Evolutionary conservation across 1,284 basidiomycete species (phyloP).

Genomic region (Nidula niveotomentosa): DNA sequence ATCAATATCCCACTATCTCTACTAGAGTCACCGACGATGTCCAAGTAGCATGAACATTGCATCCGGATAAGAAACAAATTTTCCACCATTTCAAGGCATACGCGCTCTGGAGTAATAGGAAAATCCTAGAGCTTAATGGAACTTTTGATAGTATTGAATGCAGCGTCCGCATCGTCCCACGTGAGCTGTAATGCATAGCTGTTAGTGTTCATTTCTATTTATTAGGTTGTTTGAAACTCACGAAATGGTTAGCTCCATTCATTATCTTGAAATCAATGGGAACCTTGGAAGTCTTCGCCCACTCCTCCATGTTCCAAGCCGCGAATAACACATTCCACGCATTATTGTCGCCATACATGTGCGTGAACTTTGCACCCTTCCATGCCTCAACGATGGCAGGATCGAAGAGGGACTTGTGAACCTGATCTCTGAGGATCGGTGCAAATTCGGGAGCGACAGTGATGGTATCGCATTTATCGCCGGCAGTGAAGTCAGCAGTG

Average conservation of each 20-base stretch:
- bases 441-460: background rate
- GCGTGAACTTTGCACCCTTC: conserved; percentile 5
- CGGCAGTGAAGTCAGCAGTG: background rate
- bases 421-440: background rate
- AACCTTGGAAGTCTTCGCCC: conserved; percentile 1
- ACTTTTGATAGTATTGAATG: too few species aligned
- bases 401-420: background rate
- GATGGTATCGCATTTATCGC: too few species aligned
- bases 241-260: background rate
- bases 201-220: background rate
- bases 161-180: background rate
- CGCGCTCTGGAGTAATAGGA: too few species aligned
- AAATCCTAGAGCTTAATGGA: too few species aligned
- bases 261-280: background rate
- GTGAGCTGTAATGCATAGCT: background rate
- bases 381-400: conserved; percentile 2
- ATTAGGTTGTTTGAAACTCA: background rate
- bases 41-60: too few species aligned
- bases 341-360: conserved; percentile 9
- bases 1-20: too few species aligned
- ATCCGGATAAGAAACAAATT: too few species aligned
- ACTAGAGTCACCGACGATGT: too few species aligned
- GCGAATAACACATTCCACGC: conserved; percentile 7
- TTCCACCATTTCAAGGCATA: too few species aligned
- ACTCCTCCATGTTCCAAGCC: conserved; percentile 12